These are phyloP conservation scores for Phascolomyces articulosus DNA, from an alignment of 371 early-diverging fungal genomes.

Conservation along the genomic window DNA sequence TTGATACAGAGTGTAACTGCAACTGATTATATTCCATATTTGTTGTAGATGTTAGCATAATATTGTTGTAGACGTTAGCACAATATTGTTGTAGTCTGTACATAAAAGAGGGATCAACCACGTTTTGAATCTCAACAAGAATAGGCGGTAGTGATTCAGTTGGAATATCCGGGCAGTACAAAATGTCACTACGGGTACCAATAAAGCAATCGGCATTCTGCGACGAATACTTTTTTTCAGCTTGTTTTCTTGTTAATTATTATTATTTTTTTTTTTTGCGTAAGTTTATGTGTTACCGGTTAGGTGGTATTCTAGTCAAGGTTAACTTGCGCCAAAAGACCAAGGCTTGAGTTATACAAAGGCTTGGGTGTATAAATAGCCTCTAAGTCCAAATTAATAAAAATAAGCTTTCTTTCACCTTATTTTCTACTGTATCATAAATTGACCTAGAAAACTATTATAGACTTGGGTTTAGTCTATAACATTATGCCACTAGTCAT, in stretches of 20 bases:
- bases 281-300: too few species aligned
- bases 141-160: neutral
- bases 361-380: too few species aligned
- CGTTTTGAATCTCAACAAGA: neutral
- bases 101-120: neutral
- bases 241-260: conserved; percentile 18
- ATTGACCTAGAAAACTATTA: too few species aligned
- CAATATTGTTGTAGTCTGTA: neutral
- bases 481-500: too few species aligned
- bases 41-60: neutral
- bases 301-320: too few species aligned
- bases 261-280: too few species aligned
- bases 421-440: too few species aligned
- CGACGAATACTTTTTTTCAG: neutral
- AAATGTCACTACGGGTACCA: neutral
- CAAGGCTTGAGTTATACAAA: too few species aligned
- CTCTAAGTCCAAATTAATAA: too few species aligned
- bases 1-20: neutral
- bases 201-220: neutral
- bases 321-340: too few species aligned
- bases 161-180: neutral
- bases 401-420: too few species aligned
- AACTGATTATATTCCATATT: neutral
- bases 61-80: neutral
- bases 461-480: too few species aligned